These are phyloP conservation scores for Xylaria intraflava DNA, from an alignment of 495 filamentous ascomycete genomes.

Conservation along the genomic window DNA sequence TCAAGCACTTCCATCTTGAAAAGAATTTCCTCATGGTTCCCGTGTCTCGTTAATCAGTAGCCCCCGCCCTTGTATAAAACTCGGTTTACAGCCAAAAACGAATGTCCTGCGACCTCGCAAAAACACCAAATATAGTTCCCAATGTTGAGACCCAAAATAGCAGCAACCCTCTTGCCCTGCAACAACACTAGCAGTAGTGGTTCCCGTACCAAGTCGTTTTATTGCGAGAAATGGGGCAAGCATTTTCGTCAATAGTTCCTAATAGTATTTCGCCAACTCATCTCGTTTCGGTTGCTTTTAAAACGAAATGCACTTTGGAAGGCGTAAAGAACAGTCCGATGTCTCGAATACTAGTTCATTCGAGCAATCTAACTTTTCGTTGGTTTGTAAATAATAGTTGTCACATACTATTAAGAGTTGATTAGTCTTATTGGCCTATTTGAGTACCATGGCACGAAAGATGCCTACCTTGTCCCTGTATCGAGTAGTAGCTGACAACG, in stretches of 20 bases:
- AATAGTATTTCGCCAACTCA: no score
- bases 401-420: constrained; percentile 67
- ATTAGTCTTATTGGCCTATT: constrained; percentile 2
- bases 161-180: neutral
- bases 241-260: neutral
- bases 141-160: neutral
- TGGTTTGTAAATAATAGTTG: constrained; percentile 95
- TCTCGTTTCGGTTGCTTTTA: neutral
- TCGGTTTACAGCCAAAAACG: neutral
- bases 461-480: constrained; percentile 85
- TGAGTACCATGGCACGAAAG: constrained; percentile 2
- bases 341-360: neutral
- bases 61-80: neutral
- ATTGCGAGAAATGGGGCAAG: neutral
- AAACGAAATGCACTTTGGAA: neutral
- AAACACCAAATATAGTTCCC: neutral
- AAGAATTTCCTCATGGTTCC: neutral
- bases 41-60: neutral
- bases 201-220: neutral
- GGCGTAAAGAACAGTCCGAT: neutral
- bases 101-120: neutral
- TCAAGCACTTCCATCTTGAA: no score
- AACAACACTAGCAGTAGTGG: neutral
- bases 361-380: constrained; percentile 37
- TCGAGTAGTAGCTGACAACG: constrained; percentile 93